Evolutionary conservation across 345 rosid genomes (phyloP), one percentile per base, ranked within the genome.

Genomic region (Noccaea bulbosa): DNA sequence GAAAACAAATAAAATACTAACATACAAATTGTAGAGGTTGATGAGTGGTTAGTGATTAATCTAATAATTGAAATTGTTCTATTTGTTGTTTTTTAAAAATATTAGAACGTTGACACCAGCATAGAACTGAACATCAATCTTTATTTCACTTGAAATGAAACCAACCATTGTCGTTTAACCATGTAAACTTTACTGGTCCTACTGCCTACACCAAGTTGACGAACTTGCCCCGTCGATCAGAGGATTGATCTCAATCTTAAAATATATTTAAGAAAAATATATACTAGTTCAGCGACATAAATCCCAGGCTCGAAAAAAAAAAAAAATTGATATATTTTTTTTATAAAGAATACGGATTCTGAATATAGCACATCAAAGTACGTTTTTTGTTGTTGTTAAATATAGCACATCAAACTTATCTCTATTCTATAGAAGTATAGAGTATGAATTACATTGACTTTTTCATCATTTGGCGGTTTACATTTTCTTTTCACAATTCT

Each of bases 141-240:
- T n/a, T 49, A 2, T 22, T 22, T 17, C 7, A 22, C 14, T 49
- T 48, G 53, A 20, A 20, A 48, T 20, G 33, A 49, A 49, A 30
- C 32, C 58, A 15, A 53, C 58, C 58, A 30, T 53, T 32, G 1
- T 12, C 37, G 57, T 30, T 53, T 38, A 7, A 15, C 20, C 20
- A 53, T 53, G 39, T 32, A 7, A 17, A 38, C 39, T 53, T 53
- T 11, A 54, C 60, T 53, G 59, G 59, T 53, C 59, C 59, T 53
- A n/a, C 59, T 17, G 20, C 20, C 20, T 54, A 34, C 61, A 12
- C 46, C 46, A 55, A 34, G 61, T 55, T 15, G 50, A 45, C 15
- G 5, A 45, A 45, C 10, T 14, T 45, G 48, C 4, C 48, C 9
- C 20, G 22, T 20, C 7, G 11, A 37, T 37, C 40, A 8, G 40